These are phyloP conservation scores for Jaltomata sinuosa DNA, from an alignment of 257 asterid species.

Conservation along the genomic window DNA sequence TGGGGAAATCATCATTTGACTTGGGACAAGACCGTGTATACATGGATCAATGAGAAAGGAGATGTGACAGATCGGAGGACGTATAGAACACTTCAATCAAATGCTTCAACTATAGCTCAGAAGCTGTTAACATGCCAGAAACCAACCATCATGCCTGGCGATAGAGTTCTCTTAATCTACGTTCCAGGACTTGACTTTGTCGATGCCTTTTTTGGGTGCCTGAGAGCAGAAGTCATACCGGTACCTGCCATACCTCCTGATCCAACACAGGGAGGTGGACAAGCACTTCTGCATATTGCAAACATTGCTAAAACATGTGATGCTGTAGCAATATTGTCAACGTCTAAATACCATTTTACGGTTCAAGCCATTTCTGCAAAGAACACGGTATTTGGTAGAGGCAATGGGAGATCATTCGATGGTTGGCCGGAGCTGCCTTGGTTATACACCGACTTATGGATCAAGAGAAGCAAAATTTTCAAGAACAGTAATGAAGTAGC, in stretches of 20 bases:
- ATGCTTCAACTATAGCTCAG: conserved; percentile 39
- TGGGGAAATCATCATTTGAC: conserved; percentile 44
- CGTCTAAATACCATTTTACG: conserved; percentile 38
- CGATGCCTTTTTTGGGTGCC: conserved; percentile 65
- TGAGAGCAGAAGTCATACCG: conserved; percentile 46
- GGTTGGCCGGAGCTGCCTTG: conserved; percentile 55
- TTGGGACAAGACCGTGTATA: conserved; percentile 32
- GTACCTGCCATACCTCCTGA: conserved; percentile 63
- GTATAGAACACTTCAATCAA: neutral
- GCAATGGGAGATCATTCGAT: conserved; percentile 16
- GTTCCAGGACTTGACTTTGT: conserved; percentile 60
- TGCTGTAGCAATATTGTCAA: conserved; percentile 56
- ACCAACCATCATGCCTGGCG: conserved; percentile 21
- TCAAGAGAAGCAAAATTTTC: conserved; percentile 27
- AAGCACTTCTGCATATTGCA: conserved; percentile 41
- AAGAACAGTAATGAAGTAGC: neutral
- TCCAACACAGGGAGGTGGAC: conserved; percentile 47
- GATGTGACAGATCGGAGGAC: conserved; percentile 5
- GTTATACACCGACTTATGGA: conserved; percentile 59
- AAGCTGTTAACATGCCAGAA: conserved; percentile 22
- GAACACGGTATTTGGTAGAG: conserved; percentile 20
- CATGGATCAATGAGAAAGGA: conserved; percentile 62
- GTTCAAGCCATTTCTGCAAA: conserved; percentile 46
- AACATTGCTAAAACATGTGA: conserved; percentile 51
- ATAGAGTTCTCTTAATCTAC: conserved; percentile 47